Percentiles rank a stretch among this genome's conserved stretches.
These are phyloP conservation scores for Arthrobotrys sphaeroides DNA, from an alignment of 2,329 filamentous ascomycete species.

Conservation along the genomic window DNA sequence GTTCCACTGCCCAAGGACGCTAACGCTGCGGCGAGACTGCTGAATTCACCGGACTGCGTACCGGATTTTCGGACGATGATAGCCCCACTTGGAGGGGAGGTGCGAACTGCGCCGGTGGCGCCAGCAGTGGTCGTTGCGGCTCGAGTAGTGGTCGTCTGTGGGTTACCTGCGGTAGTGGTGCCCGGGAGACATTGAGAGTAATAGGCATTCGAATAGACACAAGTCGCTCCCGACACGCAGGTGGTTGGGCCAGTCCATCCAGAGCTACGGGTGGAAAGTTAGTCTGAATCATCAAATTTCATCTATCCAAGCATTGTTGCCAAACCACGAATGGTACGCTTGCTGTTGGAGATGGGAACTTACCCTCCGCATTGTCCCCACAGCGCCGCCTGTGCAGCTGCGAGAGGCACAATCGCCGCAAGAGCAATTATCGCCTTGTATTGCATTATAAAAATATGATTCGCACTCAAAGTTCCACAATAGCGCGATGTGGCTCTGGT, in stretches of 20 bases:
- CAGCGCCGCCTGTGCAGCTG: neutral
- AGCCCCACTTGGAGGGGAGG: slow-evolving; percentile 16
- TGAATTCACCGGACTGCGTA: slow-evolving; percentile 11
- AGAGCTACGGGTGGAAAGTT: neutral
- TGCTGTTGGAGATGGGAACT: too few relatives aligned
- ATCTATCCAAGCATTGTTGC: too few relatives aligned
- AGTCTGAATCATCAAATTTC: neutral
- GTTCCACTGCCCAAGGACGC: slow-evolving; percentile 11
- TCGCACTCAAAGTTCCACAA: too few relatives aligned
- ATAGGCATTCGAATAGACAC: slow-evolving; percentile 14
- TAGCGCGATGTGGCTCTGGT: neutral
- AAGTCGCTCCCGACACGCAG: slow-evolving; percentile 8
- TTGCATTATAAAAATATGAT: slow-evolving; percentile 2
- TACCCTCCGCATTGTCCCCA: slow-evolving; percentile 32
- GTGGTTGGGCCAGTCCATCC: slow-evolving; percentile 28
- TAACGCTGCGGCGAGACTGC: neutral
- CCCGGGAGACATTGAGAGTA: slow-evolving; percentile 10
- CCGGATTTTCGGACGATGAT: slow-evolving; percentile 19
- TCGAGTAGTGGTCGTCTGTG: slow-evolving; percentile 3
- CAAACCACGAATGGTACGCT: too few relatives aligned
- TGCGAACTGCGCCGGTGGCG: neutral
- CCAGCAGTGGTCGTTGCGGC: neutral
- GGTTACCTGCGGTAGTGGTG: neutral
- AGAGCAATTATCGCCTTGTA: slow-evolving; percentile 1
- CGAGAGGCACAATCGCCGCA: neutral